phyloP scores from a whole-genome alignment of 768 basidiomycete genomes.

The Coprinellus aureogranulatus region DNA sequence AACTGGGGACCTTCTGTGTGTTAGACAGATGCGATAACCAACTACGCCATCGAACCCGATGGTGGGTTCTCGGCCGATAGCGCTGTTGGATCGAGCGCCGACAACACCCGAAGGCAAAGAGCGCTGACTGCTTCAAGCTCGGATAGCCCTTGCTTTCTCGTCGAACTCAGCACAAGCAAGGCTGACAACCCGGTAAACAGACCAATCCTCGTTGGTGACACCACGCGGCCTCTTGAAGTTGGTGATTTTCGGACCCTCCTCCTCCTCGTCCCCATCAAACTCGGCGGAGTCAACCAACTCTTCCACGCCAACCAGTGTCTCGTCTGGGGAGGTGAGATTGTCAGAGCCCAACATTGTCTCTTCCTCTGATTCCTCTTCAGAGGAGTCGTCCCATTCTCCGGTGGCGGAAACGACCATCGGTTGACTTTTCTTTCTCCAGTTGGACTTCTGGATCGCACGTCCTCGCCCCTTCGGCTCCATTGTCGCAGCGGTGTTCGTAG shows the following conservation, averaged over 20 bases:
- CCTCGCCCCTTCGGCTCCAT: constrained; percentile 3
- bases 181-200: constrained; percentile 49
- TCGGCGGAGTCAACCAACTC: constrained; percentile 24
- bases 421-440: not conserved
- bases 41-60: constrained; percentile 70
- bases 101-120: no score
- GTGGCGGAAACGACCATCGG: no score
- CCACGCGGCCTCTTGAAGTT: constrained; percentile 32
- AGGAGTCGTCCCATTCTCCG: no score
- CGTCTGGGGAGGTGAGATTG: no score
- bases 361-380: no score
- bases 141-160: constrained; percentile 60
- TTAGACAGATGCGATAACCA: constrained; percentile 85
- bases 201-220: constrained; percentile 51
- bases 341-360: no score
- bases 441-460: not conserved
- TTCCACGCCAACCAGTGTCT: constrained; percentile 14
- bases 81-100: no score
- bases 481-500: constrained; percentile 7
- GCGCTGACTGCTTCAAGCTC: constrained; percentile 43
- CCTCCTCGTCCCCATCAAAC: constrained; percentile 12
- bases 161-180: constrained; percentile 48
- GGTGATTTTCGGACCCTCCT: not conserved
- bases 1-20: constrained; percentile 27
- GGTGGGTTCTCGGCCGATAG: no score